phyloP scores from a whole-genome alignment of 2,329 filamentous ascomycete species.

The Penicillium expansum region DNA sequence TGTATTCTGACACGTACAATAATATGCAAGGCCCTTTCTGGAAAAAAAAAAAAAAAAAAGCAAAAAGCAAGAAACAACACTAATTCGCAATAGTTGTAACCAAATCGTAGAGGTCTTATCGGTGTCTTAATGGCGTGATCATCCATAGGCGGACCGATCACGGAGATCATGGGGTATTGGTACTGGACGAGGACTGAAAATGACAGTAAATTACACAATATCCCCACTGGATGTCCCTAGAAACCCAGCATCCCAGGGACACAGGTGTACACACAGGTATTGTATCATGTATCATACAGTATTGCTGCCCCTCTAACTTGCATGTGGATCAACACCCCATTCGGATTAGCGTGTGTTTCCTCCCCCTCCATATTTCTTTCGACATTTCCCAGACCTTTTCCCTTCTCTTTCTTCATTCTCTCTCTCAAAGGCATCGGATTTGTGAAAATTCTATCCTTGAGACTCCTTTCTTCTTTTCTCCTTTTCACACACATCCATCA shows the following conservation, averaged over 20 bases:
- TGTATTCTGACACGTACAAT: too few relatives aligned
- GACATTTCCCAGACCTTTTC: constrained; percentile 3
- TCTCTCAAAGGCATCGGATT: constrained; percentile 28
- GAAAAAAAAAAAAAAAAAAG: neutral
- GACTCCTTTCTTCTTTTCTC: constrained; percentile 11
- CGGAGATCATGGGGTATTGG: constrained; percentile 5
- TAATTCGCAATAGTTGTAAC: neutral
- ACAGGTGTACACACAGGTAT: neutral
- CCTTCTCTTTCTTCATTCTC: constrained; percentile 16
- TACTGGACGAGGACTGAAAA: neutral
- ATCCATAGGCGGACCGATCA: constrained; percentile 3
- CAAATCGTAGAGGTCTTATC: neutral
- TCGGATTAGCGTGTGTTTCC: constrained; percentile 24
- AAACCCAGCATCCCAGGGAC: neutral
- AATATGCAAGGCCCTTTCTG: neutral
- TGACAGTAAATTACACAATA: constrained; percentile 3
- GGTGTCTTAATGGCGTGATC: constrained; percentile 10
- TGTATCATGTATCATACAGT: neutral
- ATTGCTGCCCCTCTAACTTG: constrained; percentile 3
- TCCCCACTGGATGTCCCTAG: neutral
- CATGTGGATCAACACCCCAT: neutral
- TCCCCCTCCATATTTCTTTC: constrained; percentile 11
- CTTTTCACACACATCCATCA: constrained; percentile 36
- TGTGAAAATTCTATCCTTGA: constrained; percentile 19
- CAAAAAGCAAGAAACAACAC: neutral